phyloP scores from a whole-genome alignment of 495 filamentous ascomycete genomes.

The Penicillium subrubescens region DNA sequence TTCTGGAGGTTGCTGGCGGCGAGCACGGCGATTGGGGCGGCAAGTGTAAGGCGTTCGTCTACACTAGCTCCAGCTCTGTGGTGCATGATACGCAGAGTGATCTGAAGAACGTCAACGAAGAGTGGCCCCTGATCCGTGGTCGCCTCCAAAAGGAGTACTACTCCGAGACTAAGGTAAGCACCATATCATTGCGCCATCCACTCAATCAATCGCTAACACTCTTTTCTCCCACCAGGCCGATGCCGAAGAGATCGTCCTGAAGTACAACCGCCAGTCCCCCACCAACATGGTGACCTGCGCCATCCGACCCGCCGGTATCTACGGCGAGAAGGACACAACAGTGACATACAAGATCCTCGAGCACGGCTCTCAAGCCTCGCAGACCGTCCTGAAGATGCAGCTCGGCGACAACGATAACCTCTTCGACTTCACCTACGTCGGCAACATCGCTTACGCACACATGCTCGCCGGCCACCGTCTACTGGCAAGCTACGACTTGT shows the following conservation, averaged over 20 bases:
- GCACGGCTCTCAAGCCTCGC: conserved; percentile 45
- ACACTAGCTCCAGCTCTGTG: conserved; percentile 88
- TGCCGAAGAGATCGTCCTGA: conserved; percentile 82
- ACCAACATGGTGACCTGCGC: conserved; percentile 72
- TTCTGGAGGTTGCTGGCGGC: conserved; percentile 75
- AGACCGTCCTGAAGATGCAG: conserved; percentile 74
- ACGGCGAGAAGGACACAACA: conserved; percentile 86
- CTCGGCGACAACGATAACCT: conserved; percentile 85
- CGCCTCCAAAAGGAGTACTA: conserved; percentile 84
- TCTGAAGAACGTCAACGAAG: conserved; percentile 87
- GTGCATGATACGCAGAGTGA: conserved; percentile 80
- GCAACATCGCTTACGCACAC: conserved; percentile 53
- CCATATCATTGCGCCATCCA: neutral
- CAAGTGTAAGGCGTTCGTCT: conserved; percentile 86
- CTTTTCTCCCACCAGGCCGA: conserved; percentile 58
- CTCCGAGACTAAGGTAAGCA: conserved; percentile 75
- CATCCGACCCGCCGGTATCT: conserved; percentile 86
- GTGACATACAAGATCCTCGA: conserved; percentile 58
- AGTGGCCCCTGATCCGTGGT: conserved; percentile 76
- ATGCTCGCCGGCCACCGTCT: conserved; percentile 67
- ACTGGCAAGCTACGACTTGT: conserved; percentile 55
- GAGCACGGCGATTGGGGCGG: conserved; percentile 57
- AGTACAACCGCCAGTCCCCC: conserved; percentile 73
- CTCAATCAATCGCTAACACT: conserved; percentile 6
- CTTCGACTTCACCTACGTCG: conserved; percentile 60